A percentile compares a stretch with the other conserved stretches of the same genome.
These are phyloP conservation scores for Sistotremastrum niveocremeum DNA, from an alignment of 768 basidiomycete genomes.

Conservation along the genomic window DNA sequence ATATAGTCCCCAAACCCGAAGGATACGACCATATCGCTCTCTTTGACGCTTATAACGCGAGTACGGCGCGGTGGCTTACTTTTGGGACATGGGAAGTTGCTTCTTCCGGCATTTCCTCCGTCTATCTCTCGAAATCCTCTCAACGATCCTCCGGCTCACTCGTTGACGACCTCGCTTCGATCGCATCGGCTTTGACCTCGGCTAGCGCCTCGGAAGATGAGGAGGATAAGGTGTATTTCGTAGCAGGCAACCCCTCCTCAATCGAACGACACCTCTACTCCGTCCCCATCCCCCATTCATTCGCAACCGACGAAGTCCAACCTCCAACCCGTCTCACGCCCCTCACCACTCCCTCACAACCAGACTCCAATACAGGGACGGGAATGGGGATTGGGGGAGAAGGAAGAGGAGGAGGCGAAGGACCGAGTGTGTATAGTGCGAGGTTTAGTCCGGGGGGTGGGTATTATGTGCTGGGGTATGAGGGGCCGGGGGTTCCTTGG, in stretches of 20 bases:
- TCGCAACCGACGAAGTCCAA: conserved; percentile 9
- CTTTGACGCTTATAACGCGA: conserved; percentile 63
- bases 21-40: conserved; percentile 91
- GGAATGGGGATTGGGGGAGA: too few species aligned
- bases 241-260: conserved; percentile 72
- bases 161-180: not conserved
- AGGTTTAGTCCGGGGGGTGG: conserved; percentile 78
- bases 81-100: conserved; percentile 79
- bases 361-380: too few species aligned
- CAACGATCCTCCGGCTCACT: not conserved
- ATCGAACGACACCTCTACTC: conserved; percentile 78
- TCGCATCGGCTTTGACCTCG: not conserved
- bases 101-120: too few species aligned
- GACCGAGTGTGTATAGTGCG: conserved; percentile 45
- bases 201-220: too few species aligned
- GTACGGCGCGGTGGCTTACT: conserved; percentile 71
- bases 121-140: too few species aligned
- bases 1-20: conserved; percentile 67
- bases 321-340: not conserved
- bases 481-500: conserved; percentile 77
- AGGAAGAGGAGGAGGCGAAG: not conserved
- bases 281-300: conserved; percentile 46
- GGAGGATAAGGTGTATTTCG: conserved; percentile 54
- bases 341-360: too few species aligned
- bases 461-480: conserved; percentile 70